Evolutionary conservation across 805 yeast genomes (phyloP), one percentile per base, ranked within the genome.

Genomic region (Cyberlindnera maclurae): DNA sequence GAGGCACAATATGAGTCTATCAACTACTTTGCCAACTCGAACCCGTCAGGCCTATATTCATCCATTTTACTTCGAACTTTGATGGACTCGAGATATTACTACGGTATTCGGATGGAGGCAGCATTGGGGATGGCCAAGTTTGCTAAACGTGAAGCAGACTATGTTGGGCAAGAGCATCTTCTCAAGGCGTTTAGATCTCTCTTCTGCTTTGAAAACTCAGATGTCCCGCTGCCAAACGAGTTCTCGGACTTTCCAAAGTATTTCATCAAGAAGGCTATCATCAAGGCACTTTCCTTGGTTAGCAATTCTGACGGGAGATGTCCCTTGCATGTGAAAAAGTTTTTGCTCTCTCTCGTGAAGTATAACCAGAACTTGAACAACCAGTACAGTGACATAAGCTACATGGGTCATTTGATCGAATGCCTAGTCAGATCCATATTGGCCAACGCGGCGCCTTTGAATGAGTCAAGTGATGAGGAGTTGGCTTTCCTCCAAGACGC

Each of bases 1-100:
- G 96, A 88, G 44, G 98, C 99, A 0, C 99, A 93, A 54, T 62
- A 77, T 31, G 96, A 87, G 38, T 87, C 96, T 9, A 73, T 89
- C 12, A 64, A 70, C 36, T 85, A 73, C 57, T 90, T 86, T 59
- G 79, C 82, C 7, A 74, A 70, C 15, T 62, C 65, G 4, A 71
- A 75, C 39, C 84, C 88, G 1, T 70, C 73, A 2, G 47, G 68
- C 0, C 65, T 83, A 5, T 83, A 87, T 54, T 85, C 95, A 7
- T 78, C 95, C 0, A 73, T 84, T 15, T 63, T 93, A 31, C 64
- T 85, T 3, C 67, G 97, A 38, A 89, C 97, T 0, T 59, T 86
- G 4, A 69, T 89, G 75, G 99, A 93, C 57, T 54, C 69, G 5
- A 66, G 96, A 29, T 93, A 93, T 55, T 90, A 77, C 54, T 88